phyloP scores from a whole-genome alignment of 2,329 filamentous ascomycete species.

The Claviceps paspali region DNA sequence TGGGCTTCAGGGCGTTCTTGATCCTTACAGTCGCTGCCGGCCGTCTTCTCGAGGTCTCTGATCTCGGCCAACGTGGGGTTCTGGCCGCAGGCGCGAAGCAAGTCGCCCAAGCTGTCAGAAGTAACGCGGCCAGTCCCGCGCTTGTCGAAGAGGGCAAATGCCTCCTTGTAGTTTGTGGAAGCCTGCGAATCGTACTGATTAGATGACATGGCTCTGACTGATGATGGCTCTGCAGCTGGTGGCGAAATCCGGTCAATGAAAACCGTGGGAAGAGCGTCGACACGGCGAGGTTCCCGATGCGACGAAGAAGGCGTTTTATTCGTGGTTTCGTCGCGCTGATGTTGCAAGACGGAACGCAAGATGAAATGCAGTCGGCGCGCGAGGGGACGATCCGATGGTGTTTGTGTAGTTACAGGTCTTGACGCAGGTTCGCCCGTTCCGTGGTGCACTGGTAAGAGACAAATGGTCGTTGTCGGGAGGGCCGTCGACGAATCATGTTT shows the following conservation, averaged over 20 bases:
- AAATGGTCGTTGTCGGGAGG: not conserved
- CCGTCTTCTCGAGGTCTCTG: slow-evolving; percentile 73
- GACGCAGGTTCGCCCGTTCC: too few species aligned
- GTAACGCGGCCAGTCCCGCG: slow-evolving; percentile 88
- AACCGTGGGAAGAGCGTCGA: too few species aligned
- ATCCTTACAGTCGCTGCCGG: slow-evolving; percentile 78
- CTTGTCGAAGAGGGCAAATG: slow-evolving; percentile 99
- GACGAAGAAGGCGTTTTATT: not conserved
- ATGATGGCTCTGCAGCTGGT: not conserved
- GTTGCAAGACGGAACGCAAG: not conserved
- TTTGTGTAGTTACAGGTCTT: too few species aligned
- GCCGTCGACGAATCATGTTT: slow-evolving; percentile 5
- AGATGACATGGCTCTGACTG: slow-evolving; percentile 27
- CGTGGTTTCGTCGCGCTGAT: not conserved
- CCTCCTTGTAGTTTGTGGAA: slow-evolving; percentile 99
- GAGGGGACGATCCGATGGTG: not conserved
- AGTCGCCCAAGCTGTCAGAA: slow-evolving; percentile 75
- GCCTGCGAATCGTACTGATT: slow-evolving; percentile 43
- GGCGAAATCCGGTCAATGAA: slow-evolving; percentile 2
- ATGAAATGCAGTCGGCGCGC: not conserved
- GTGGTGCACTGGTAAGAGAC: not conserved
- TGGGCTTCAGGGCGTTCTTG: too few species aligned
- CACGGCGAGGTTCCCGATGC: too few species aligned
- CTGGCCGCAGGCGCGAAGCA: slow-evolving; percentile 91
- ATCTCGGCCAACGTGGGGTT: slow-evolving; percentile 95